Evolutionary conservation across 768 basidiomycete species (phyloP).

Genomic region (Trametes cingulata): DNA sequence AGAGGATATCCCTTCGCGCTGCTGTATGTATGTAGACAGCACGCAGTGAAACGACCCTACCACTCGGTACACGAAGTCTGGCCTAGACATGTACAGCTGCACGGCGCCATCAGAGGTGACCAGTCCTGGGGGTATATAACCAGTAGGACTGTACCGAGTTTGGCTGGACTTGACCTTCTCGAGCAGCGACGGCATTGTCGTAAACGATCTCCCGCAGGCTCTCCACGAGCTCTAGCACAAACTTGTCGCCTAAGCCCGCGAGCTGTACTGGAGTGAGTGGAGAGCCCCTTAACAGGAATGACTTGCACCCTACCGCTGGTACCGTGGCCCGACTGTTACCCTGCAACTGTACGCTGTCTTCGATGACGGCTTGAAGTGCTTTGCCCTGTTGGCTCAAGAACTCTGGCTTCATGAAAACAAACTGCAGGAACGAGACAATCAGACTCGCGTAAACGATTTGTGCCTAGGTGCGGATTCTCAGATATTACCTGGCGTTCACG

Average conservation of each 20-base stretch:
- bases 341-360: neutral
- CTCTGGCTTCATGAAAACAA: slow-evolving; percentile 1
- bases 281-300: neutral
- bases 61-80: neutral
- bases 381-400: slow-evolving; percentile 4
- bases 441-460: neutral
- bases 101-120: neutral
- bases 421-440: neutral
- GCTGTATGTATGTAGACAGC: neutral
- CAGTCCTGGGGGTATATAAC: neutral
- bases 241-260: neutral
- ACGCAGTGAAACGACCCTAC: neutral
- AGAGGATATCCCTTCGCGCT: neutral
- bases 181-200: neutral
- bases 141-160: neutral
- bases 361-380: neutral
- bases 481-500: neutral
- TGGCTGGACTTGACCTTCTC: neutral
- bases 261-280: neutral
- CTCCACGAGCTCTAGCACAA: neutral
- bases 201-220: neutral
- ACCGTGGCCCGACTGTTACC: neutral
- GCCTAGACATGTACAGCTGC: neutral
- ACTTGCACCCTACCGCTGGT: neutral
- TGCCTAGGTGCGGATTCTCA: no score